Conservation (phyloP, 164 flowering plant species). For the Saururus chinensis region DNA sequence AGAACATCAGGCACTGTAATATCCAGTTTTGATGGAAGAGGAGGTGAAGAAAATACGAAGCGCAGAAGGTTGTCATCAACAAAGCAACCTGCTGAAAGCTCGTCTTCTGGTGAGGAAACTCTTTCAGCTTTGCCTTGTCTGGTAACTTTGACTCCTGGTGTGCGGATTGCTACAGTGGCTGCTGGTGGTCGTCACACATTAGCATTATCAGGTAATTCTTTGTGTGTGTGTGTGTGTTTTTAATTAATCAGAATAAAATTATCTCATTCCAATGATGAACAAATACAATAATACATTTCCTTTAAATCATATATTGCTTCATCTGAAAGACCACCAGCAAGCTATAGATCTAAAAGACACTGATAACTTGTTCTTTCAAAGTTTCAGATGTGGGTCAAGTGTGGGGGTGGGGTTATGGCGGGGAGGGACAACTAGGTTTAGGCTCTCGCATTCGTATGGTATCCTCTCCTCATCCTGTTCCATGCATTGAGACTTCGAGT, state of each 20-base stretch:
- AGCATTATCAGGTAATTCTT: slow-evolving; percentile 72
- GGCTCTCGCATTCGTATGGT: slow-evolving; percentile 93
- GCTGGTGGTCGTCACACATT: slow-evolving; percentile 98
- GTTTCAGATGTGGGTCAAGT: slow-evolving; percentile 95
- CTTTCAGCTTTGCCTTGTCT: slow-evolving; percentile 84
- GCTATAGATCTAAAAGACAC: slow-evolving; percentile 7
- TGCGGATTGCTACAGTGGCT: slow-evolving; percentile 70
- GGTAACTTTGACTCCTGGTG: slow-evolving; percentile 71
- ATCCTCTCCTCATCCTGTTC: slow-evolving; percentile 92
- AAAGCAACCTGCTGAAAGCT: slow-evolving; percentile 63
- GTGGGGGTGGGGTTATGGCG: slow-evolving; percentile 99
- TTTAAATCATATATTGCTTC: background rate
- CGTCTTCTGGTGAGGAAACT: slow-evolving; percentile 57
- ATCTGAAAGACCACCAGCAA: background rate
- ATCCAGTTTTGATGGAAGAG: slow-evolving; percentile 37
- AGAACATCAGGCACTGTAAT: slow-evolving; percentile 33
- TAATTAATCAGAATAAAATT: no score
- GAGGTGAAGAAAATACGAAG: slow-evolving; percentile 54
- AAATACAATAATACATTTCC: no score
- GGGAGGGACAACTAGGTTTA: slow-evolving; percentile 97
- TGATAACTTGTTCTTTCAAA: slow-evolving; percentile 26
- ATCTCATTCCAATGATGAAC: background rate
- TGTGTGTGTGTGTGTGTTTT: background rate
- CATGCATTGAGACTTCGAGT: slow-evolving; percentile 57
- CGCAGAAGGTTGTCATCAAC: slow-evolving; percentile 63